Conservation (phyloP, 2,329 filamentous ascomycete genomes). For the Neospermospora avenae region DNA sequence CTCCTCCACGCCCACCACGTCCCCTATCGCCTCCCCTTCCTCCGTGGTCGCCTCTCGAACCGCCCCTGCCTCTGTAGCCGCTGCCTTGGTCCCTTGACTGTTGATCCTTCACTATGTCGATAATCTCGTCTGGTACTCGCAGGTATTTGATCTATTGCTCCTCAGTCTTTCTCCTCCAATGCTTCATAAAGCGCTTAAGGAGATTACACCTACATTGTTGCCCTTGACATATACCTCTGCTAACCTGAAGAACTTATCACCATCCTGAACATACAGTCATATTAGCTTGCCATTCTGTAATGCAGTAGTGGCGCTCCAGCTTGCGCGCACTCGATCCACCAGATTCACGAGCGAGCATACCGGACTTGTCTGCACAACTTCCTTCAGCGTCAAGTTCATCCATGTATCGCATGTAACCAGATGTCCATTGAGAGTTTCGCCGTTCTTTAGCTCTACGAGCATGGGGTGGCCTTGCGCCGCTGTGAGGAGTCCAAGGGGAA, state of each 20-base stretch:
- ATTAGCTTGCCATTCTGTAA: constrained; percentile 1
- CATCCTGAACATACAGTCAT: constrained; percentile 57
- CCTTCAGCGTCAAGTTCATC: constrained; percentile 98
- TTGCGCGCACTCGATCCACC: neutral
- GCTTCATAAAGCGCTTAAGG: neutral
- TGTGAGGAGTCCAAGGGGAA: constrained; percentile 80
- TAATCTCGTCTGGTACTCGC: constrained; percentile 92
- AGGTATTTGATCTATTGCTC: constrained; percentile 82
- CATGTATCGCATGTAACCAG: constrained; percentile 97
- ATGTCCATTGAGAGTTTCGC: constrained; percentile 95
- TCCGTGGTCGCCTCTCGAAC: constrained; percentile 50
- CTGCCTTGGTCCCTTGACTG: constrained; percentile 42
- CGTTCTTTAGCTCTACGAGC: constrained; percentile 96
- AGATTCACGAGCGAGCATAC: constrained; percentile 40
- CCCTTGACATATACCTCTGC: constrained; percentile 95
- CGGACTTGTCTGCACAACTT: constrained; percentile 93
- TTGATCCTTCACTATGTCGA: constrained; percentile 92
- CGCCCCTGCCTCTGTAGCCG: constrained; percentile 62
- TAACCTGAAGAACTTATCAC: constrained; percentile 88
- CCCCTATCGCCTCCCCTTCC: constrained; percentile 28
- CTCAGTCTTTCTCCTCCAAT: constrained; percentile 10
- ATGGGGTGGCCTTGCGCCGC: constrained; percentile 97
- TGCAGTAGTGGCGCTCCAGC: neutral
- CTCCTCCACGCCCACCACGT: constrained; percentile 30
- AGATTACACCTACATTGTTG: constrained; percentile 69